phyloP scores from a whole-genome alignment of 306 rosid species.

The Pterocarpus santalinus region DNA sequence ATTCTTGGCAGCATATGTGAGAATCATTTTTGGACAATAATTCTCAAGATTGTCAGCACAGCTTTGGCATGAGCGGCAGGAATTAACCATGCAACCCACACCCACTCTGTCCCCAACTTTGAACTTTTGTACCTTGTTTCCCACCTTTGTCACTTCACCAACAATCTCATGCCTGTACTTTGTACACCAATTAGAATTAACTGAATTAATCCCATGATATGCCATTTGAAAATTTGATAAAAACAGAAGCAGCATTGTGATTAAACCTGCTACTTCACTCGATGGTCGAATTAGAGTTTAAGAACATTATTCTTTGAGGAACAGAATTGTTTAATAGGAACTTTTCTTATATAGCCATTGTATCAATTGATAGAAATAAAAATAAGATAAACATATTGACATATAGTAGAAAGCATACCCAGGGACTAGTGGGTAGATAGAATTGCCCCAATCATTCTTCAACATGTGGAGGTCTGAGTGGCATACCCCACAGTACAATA shows the following conservation, averaged over 20 bases:
- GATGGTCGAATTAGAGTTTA: too few species aligned
- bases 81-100: conserved; percentile 50
- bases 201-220: too few species aligned
- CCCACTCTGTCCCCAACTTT: conserved; percentile 57
- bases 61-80: conserved; percentile 46
- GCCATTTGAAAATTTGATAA: too few species aligned
- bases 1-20: conserved; percentile 32
- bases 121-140: conserved; percentile 51
- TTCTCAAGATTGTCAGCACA: conserved; percentile 46
- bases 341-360: too few species aligned
- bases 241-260: too few species aligned
- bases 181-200: background rate
- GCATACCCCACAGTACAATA: conserved; percentile 55
- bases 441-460: conserved; percentile 34
- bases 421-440: conserved; percentile 49
- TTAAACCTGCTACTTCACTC: too few species aligned
- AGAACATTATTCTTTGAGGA: too few species aligned
- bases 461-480: conserved; percentile 46
- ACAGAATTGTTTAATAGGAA: too few species aligned
- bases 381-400: too few species aligned
- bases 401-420: conserved; percentile 24
- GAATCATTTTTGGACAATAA: conserved; percentile 41
- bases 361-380: too few species aligned
- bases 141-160: conserved; percentile 57
- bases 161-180: conserved; percentile 53